These are phyloP conservation scores for Lodderomyces jiufengensis DNA, from an alignment of 1,139 yeast species.

Conservation along the genomic window DNA sequence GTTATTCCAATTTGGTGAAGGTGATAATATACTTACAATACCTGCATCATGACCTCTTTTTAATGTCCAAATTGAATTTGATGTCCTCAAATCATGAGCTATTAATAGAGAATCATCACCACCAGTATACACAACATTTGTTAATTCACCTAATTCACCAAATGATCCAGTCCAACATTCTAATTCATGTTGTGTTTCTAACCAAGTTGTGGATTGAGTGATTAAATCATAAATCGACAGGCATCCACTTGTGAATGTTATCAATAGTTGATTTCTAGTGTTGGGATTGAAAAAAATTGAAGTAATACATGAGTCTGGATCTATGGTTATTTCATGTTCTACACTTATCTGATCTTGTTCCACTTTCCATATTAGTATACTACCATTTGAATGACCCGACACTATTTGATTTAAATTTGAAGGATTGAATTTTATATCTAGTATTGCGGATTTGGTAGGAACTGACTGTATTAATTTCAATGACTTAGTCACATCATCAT, in stretches of 20 bases:
- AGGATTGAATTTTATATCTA: slow-evolving; percentile 71
- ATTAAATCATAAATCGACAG: slow-evolving; percentile 32
- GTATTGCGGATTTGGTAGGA: slow-evolving; percentile 53
- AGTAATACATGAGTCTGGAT: slow-evolving; percentile 52
- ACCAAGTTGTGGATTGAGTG: slow-evolving; percentile 13
- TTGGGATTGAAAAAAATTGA: slow-evolving; percentile 60
- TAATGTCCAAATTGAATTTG: slow-evolving; percentile 50
- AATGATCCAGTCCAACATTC: slow-evolving; percentile 91
- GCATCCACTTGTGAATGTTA: slow-evolving; percentile 62
- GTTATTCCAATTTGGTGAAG: slow-evolving; percentile 35
- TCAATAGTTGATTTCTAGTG: slow-evolving; percentile 29
- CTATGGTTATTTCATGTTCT: slow-evolving; percentile 38
- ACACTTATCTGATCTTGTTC: slow-evolving; percentile 18
- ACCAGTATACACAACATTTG: slow-evolving; percentile 71
- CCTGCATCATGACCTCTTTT: slow-evolving; percentile 77
- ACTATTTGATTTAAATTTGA: slow-evolving; percentile 44
- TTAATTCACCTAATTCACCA: slow-evolving; percentile 53
- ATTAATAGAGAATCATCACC: slow-evolving; percentile 82
- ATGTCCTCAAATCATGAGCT: slow-evolving; percentile 67
- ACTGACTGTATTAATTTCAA: slow-evolving; percentile 9
- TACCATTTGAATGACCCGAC: slow-evolving; percentile 82
- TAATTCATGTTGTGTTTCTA: slow-evolving; percentile 48
- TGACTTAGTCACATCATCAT: slow-evolving; percentile 12
- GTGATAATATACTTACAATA: slow-evolving; percentile 69
- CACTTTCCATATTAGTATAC: slow-evolving; percentile 59